Base-by-base conservation (phyloP, 1,284 basidiomycete species). In the Puccinia polysora region DNA sequence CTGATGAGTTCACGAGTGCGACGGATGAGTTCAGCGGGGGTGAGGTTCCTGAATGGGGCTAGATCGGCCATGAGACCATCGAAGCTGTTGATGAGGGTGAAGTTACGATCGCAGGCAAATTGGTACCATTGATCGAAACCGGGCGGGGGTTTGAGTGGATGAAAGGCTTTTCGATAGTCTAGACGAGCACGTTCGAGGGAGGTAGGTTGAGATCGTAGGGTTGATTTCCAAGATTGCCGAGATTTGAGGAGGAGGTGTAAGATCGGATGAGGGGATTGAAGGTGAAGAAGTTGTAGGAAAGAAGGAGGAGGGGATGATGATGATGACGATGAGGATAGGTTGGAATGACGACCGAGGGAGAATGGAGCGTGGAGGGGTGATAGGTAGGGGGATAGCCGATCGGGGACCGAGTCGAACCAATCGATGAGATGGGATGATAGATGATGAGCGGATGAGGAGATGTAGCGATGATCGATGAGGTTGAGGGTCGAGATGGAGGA, bases 51-150 rank as follows among this genome's bases (percentile, higher is more conserved):
- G 78, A 91, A 97, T 0, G 91, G 91, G 32, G 83, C 84, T 71
- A 97, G 81, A 79, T 96, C 93, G 60, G 84, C 82, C 71, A 85
- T 80, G n/a, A 96, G 83, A 34, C 86, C 85, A 77, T 96, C 90
- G 78, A 91, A 97, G 78, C 96, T 93, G 81, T 97, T 93, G 23
- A 91, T 84, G 81, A 97, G 86, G 77, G 87, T 85, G 67, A 90
- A 87, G 23, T 85, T 82, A 78, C 89, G 84, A 62, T 86, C 82
- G 79, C 84, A 82, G 23, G 88, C 89, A 80, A 94, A 96, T 68
- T 82, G 80, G 84, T 86, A 96, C 93, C 93, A 97, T 49, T 85
- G 81, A 47, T 69, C 56, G 45, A 69, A 69, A 12, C 67, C 67
- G 7, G 55, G 32, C 2, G 67, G 67, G 4, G 67, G 67, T 36